A percentile compares a stretch with the other conserved stretches of the same genome.
phyloP scores from a whole-genome alignment of 192 early-diverging fungal genomes.

The Mortierella hygrophila region DNA sequence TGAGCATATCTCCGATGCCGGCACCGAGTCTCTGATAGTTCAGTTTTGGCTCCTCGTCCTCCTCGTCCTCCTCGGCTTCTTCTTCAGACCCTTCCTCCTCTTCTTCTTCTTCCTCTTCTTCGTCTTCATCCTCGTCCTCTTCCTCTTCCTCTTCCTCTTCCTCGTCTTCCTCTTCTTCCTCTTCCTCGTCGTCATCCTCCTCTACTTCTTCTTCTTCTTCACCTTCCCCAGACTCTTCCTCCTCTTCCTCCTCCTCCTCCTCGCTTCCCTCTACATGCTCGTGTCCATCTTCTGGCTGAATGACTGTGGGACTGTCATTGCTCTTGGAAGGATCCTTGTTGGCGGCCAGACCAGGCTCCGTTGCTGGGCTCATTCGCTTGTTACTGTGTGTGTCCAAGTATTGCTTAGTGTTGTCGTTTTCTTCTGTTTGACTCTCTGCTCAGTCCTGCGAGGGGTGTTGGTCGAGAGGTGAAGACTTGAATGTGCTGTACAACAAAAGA shows the following conservation, averaged over 20 bases:
- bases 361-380: conserved; percentile 27
- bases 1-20: conserved; percentile 80
- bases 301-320: conserved; percentile 10
- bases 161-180: conserved; percentile 60
- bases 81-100: conserved; percentile 25
- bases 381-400: background rate
- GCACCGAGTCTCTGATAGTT: conserved; percentile 89
- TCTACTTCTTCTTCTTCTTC: conserved; percentile 54
- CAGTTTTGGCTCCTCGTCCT: conserved; percentile 93
- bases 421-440: background rate
- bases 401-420: too few species aligned
- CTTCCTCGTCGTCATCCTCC: conserved; percentile 50
- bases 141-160: conserved; percentile 31
- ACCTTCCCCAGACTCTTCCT: conserved; percentile 34
- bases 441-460: background rate
- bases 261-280: conserved; percentile 37
- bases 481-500: background rate
- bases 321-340: conserved; percentile 8
- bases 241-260: conserved; percentile 38
- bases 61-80: conserved; percentile 64
- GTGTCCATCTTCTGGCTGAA: conserved; percentile 27
- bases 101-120: conserved; percentile 21
- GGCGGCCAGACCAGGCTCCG: conserved; percentile 20
- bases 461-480: background rate
- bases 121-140: conserved; percentile 36